These are phyloP conservation scores for Blepharisma stoltei DNA, from an alignment of 73 alveolate genomes.

Conservation along the genomic window DNA sequence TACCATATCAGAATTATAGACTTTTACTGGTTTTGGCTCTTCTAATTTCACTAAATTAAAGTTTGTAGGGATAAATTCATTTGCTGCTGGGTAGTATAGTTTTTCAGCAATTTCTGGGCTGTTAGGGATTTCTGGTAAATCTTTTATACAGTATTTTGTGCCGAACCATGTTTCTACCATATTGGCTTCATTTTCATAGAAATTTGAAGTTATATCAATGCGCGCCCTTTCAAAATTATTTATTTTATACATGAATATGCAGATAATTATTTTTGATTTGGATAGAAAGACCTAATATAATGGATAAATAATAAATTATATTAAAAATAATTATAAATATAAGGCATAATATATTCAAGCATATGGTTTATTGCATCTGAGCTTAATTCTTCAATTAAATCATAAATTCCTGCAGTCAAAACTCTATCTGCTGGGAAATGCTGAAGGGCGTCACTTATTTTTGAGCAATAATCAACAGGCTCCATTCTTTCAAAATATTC, in stretches of 20 bases:
- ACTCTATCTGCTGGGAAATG: constrained; percentile 58
- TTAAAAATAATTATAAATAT: too few species aligned
- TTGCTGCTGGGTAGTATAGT: not conserved
- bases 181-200: constrained; percentile 55
- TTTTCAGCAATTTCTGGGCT: too few species aligned
- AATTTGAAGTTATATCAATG: constrained; percentile 54
- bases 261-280: too few species aligned
- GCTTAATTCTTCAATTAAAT: constrained; percentile 59
- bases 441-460: constrained; percentile 34
- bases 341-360: constrained; percentile 41
- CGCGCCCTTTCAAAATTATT: constrained; percentile 42
- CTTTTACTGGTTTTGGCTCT: constrained; percentile 33
- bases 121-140: too few species aligned
- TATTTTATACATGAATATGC: too few species aligned
- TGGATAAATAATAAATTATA: too few species aligned
- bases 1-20: not conserved
- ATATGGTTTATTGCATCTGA: constrained; percentile 49
- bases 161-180: constrained; percentile 68
- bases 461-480: constrained; percentile 43
- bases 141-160: constrained; percentile 52
- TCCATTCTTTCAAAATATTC: constrained; percentile 51
- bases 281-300: too few species aligned
- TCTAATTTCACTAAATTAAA: constrained; percentile 49
- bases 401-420: constrained; percentile 46
- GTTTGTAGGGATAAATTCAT: constrained; percentile 69